Evolutionary conservation across 2,329 filamentous ascomycete species (phyloP).

Genomic region (Tolypocladium sp.): DNA sequence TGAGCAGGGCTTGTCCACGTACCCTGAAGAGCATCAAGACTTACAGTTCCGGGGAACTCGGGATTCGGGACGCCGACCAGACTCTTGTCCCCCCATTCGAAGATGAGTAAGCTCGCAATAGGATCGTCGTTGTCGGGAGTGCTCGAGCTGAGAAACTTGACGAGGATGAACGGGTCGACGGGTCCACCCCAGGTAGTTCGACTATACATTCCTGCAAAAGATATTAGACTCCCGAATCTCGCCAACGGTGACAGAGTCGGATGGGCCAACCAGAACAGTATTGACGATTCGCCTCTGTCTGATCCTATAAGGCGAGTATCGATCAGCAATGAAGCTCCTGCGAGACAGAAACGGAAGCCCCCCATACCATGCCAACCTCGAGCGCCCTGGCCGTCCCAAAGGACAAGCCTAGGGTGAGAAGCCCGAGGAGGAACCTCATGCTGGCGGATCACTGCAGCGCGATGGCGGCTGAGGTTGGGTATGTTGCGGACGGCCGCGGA

Average conservation of each 20-base stretch:
- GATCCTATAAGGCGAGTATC: constrained; percentile 43
- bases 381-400: constrained; percentile 44
- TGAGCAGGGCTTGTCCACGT: background rate
- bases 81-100: constrained; percentile 83
- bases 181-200: constrained; percentile 79
- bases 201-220: constrained; percentile 73
- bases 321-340: constrained; percentile 11
- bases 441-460: constrained; percentile 11
- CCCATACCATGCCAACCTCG: constrained; percentile 49
- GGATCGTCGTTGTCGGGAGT: constrained; percentile 55
- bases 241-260: too few relatives aligned
- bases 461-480: background rate
- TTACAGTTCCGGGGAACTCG: constrained; percentile 23
- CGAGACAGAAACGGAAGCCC: background rate
- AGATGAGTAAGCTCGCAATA: constrained; percentile 76
- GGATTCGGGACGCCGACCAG: constrained; percentile 63
- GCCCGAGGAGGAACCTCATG: constrained; percentile 47
- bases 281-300: constrained; percentile 68
- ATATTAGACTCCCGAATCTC: constrained; percentile 3
- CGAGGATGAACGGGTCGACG: constrained; percentile 79
- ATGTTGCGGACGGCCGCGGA: background rate
- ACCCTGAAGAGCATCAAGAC: constrained; percentile 24
- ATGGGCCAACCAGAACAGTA: constrained; percentile 57
- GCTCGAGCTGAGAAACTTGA: constrained; percentile 61
- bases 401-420: constrained; percentile 44